Percentiles rank a stretch among this genome's conserved stretches.
phyloP scores from a whole-genome alignment of 257 asterid species.

The Nemophila menziesii region DNA sequence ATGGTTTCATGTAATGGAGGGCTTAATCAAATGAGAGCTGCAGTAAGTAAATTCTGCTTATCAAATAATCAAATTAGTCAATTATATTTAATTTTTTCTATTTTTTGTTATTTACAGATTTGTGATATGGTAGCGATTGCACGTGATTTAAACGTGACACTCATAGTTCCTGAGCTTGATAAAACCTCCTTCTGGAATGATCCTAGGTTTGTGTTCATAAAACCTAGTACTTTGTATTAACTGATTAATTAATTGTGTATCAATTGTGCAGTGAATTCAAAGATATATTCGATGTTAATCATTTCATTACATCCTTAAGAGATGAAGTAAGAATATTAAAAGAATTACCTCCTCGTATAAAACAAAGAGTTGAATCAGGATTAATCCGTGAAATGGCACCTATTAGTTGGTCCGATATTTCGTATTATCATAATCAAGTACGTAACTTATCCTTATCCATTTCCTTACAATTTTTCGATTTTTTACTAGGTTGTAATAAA shows the following conservation, averaged over 20 bases:
- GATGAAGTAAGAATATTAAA: conserved; percentile 90
- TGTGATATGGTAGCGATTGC: conserved; percentile 77
- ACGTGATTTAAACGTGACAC: conserved; percentile 45
- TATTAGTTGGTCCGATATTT: conserved; percentile 87
- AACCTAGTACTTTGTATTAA: background rate
- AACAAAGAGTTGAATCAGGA: conserved; percentile 77
- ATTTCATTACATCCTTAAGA: conserved; percentile 81
- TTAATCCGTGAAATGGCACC: conserved; percentile 73
- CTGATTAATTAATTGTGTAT: background rate
- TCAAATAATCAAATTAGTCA: background rate
- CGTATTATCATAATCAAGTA: conserved; percentile 83
- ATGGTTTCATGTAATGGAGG: conserved; percentile 76
- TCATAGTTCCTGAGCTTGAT: conserved; percentile 62
- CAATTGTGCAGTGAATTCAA: conserved; percentile 66
- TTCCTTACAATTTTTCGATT: conserved; percentile 3
- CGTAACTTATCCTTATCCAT: conserved; percentile 7
- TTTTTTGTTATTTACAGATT: conserved; percentile 27
- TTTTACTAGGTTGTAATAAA: background rate
- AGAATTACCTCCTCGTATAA: conserved; percentile 81
- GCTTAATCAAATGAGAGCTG: conserved; percentile 73
- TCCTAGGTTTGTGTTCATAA: conserved; percentile 31
- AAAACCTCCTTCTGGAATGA: conserved; percentile 69
- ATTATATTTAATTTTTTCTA: background rate
- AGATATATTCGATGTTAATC: conserved; percentile 89
- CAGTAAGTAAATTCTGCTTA: conserved; percentile 36